A percentile compares a stretch with the other conserved stretches of the same genome.
Conservation (phyloP, 2,329 filamentous ascomycete genomes). For the Ophiostoma perfectum region DNA sequence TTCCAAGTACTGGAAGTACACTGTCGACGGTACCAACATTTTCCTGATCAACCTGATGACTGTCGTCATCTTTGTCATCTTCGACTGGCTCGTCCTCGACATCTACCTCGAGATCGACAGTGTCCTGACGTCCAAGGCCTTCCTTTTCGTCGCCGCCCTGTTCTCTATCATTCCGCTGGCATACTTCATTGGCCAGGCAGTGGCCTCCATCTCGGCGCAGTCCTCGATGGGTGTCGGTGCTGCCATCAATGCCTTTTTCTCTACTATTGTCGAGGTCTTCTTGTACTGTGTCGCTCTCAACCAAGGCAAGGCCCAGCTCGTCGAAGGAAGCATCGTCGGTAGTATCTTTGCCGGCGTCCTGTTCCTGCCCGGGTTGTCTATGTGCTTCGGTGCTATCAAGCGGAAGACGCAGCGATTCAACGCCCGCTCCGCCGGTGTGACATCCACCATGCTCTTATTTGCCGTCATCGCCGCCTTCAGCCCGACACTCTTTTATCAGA, state of each 20-base stretch:
- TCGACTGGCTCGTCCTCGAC: conserved; percentile 81
- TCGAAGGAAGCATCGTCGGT: conserved; percentile 94
- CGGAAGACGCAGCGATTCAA: conserved; percentile 98
- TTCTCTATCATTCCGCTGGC: conserved; percentile 93
- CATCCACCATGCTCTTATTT: conserved; percentile 95
- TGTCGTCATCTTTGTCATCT: conserved; percentile 88
- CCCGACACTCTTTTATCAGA: conserved; percentile 95
- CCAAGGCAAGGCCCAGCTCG: conserved; percentile 85
- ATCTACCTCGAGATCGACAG: conserved; percentile 62
- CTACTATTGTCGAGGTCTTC: conserved; percentile 94
- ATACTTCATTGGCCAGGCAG: conserved; percentile 97
- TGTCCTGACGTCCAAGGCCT: conserved; percentile 72
- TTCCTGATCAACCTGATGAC: conserved; percentile 96
- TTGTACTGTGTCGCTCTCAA: conserved; percentile 91
- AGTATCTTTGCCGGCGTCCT: conserved; percentile 97
- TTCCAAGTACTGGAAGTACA: conserved; percentile 98
- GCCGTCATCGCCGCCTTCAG: conserved; percentile 93
- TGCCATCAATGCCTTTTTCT: conserved; percentile 97
- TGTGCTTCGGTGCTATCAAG: conserved; percentile 98
- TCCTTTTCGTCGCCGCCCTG: conserved; percentile 78
- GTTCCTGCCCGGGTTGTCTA: conserved; percentile 88
- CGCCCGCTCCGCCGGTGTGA: conserved; percentile 89
- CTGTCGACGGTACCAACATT: conserved; percentile 95
- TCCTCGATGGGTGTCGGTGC: conserved; percentile 97
- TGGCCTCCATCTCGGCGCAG: conserved; percentile 96